Percentiles rank a stretch among this genome's conserved stretches.
phyloP scores from a whole-genome alignment of 108 stramenopile species.

The Nitzschia inconspicua region DNA sequence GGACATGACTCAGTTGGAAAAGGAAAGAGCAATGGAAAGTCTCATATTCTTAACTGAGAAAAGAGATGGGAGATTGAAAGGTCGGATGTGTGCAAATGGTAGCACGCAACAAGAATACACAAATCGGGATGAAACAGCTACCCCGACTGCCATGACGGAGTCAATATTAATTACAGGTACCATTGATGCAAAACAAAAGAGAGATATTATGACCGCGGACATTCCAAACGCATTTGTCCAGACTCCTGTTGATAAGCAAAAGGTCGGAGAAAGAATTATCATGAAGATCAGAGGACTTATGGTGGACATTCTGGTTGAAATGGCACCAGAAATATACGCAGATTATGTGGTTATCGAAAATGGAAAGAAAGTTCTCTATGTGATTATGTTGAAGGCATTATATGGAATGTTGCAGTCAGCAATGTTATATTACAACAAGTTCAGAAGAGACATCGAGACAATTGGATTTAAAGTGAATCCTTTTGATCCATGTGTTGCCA shows the following conservation, averaged over 20 bases:
- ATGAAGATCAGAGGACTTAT: constrained; percentile 20
- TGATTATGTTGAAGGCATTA: constrained; percentile 38
- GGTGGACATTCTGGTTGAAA: constrained; percentile 27
- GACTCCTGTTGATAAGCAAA: too few relatives aligned
- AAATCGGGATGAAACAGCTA: not conserved
- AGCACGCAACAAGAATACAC: too few relatives aligned
- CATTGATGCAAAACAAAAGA: constrained; percentile 40
- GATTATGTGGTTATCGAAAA: constrained; percentile 11
- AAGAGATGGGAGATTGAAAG: constrained; percentile 13
- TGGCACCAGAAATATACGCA: constrained; percentile 25
- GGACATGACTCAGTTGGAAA: constrained; percentile 12
- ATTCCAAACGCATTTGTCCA: constrained; percentile 46
- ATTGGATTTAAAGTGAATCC: constrained; percentile 50
- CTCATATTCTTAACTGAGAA: constrained; percentile 43
- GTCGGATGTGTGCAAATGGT: too few relatives aligned
- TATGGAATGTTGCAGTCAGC: constrained; percentile 35
- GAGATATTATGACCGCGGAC: constrained; percentile 34
- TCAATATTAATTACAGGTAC: constrained; percentile 29
- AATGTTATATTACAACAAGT: constrained; percentile 30
- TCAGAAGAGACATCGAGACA: constrained; percentile 5
- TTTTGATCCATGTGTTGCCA: constrained; percentile 61
- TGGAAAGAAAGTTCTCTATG: constrained; percentile 31
- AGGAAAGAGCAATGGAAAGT: constrained; percentile 5
- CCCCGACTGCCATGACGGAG: constrained; percentile 6
- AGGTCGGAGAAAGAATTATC: constrained; percentile 16